Conservation (phyloP, 805 yeast species). For the Saitoella complicata region DNA sequence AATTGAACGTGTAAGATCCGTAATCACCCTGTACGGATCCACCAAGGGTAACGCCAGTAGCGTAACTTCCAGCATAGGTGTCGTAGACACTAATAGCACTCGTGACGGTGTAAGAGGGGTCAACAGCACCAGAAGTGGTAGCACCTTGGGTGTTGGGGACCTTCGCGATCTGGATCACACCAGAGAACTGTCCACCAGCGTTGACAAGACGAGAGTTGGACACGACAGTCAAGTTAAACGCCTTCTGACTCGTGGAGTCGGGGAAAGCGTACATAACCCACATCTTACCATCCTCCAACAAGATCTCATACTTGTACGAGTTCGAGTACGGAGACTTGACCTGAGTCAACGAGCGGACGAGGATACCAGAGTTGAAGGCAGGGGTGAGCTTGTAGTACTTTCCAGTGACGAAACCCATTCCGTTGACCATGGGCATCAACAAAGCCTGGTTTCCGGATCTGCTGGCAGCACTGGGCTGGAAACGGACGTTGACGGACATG, state of each 20-base stretch:
- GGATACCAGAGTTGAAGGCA: conserved; percentile 8
- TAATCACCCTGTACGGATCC: conserved; percentile 24
- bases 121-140: no score
- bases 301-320: conserved; percentile 37
- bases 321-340: conserved; percentile 20
- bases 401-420: conserved; percentile 43
- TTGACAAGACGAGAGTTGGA: conserved; percentile 25
- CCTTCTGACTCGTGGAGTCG: neutral
- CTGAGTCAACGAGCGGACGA: conserved; percentile 39
- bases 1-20: conserved; percentile 29
- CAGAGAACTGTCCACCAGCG: conserved; percentile 30
- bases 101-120: neutral
- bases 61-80: conserved; percentile 45
- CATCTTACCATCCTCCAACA: conserved; percentile 36
- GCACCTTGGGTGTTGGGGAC: conserved; percentile 21
- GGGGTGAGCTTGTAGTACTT: conserved; percentile 24
- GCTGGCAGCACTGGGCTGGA: conserved; percentile 4
- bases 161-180: conserved; percentile 44
- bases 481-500: conserved; percentile 13
- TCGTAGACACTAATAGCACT: conserved; percentile 29
- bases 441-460: conserved; percentile 2
- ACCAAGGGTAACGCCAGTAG: conserved; percentile 30
- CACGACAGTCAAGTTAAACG: conserved; percentile 17
- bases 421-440: conserved; percentile 33
- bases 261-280: conserved; percentile 50